phyloP scores from a whole-genome alignment of 805 yeast genomes.

The Maudiozyma turicensis region DNA sequence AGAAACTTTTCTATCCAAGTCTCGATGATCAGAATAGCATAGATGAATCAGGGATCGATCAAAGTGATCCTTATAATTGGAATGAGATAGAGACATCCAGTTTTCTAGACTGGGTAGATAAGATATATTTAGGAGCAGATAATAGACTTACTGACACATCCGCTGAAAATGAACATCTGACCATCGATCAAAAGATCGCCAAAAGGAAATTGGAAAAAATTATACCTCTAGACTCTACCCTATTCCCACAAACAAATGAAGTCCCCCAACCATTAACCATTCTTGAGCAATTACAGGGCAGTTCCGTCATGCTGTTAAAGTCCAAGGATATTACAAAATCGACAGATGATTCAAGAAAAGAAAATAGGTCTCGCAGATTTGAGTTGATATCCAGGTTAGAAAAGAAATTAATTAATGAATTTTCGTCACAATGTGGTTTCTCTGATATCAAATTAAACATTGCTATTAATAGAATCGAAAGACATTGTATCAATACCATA shows the following conservation, averaged over 20 bases:
- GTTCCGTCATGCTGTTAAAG: conserved; percentile 6
- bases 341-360: background rate
- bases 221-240: conserved; percentile 13
- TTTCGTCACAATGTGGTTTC: conserved; percentile 12
- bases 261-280: conserved; percentile 4
- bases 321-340: background rate
- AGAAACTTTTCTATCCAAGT: conserved; percentile 3
- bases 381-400: conserved; percentile 9
- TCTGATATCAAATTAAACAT: conserved; percentile 9
- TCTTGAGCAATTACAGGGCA: conserved; percentile 20
- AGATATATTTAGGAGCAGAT: conserved; percentile 10
- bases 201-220: conserved; percentile 21
- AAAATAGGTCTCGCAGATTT: background rate
- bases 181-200: conserved; percentile 26
- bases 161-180: conserved; percentile 4
- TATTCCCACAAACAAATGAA: background rate
- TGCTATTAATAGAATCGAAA: conserved; percentile 8
- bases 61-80: conserved; percentile 13
- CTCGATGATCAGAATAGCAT: background rate
- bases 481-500: background rate
- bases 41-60: background rate
- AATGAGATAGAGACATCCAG: conserved; percentile 11
- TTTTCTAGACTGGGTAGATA: conserved; percentile 25
- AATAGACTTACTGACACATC: conserved; percentile 3
- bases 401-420: conserved; percentile 5